A percentile compares a stretch with the other conserved stretches of the same genome.
Conservation (phyloP, 352 stramenopile species). For the Phytopythium boreale region DNA sequence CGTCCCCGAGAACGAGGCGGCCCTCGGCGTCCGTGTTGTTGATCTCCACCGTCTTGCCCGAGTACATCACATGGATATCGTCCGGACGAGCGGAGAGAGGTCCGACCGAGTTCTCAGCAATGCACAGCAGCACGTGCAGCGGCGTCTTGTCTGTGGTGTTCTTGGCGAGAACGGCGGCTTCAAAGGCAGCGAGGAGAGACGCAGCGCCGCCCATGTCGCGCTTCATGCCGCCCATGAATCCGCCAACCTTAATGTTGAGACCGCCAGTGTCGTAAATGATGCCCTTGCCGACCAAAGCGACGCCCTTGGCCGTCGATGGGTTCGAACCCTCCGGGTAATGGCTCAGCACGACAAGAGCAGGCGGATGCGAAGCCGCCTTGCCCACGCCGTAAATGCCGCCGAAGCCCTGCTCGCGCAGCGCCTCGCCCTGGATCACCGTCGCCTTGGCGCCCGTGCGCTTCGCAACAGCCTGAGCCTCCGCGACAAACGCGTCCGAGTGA, state of each 20-base stretch:
- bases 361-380: conserved; percentile 85
- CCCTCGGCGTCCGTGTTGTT: conserved; percentile 98
- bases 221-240: conserved; percentile 93
- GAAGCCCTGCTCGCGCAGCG: conserved; percentile 87
- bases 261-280: conserved; percentile 97
- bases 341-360: conserved; percentile 90
- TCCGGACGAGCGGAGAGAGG: conserved; percentile 89
- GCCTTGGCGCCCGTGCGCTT: conserved; percentile 60
- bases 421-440: conserved; percentile 88
- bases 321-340: conserved; percentile 49
- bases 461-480: conserved; percentile 62
- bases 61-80: conserved; percentile 93
- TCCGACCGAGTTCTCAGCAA: conserved; percentile 95
- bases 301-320: conserved; percentile 34
- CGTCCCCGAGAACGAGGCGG: conserved; percentile 92
- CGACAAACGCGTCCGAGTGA: conserved; percentile 86
- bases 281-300: conserved; percentile 92
- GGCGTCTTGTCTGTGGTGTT: conserved; percentile 86
- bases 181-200: conserved; percentile 53
- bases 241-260: conserved; percentile 91
- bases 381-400: conserved; percentile 92
- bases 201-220: conserved; percentile 91
- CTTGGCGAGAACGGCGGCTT: conserved; percentile 84
- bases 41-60: conserved; percentile 95
- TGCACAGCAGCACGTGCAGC: conserved; percentile 88